Conservation (phyloP, 2,329 filamentous ascomycete genomes). For the Fusarium palustre region DNA sequence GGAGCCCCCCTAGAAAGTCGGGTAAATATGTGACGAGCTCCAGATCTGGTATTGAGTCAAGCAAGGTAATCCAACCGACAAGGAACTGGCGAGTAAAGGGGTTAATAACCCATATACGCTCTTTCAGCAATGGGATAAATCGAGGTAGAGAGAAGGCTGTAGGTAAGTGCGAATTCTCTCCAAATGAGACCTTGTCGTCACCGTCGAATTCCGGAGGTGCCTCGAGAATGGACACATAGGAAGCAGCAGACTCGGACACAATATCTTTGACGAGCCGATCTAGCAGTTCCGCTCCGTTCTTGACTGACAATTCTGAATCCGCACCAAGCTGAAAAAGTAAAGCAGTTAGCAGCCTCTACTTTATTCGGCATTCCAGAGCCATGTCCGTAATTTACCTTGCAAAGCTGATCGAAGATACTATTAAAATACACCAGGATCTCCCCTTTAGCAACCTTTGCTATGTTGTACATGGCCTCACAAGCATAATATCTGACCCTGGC, state of each 20-base stretch:
- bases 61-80: slow-evolving; percentile 92
- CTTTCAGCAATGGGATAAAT: slow-evolving; percentile 93
- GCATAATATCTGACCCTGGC: slow-evolving; percentile 97
- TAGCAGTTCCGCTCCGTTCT: slow-evolving; percentile 95
- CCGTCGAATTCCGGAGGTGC: slow-evolving; percentile 59
- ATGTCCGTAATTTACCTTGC: slow-evolving; percentile 73
- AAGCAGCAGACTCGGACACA: slow-evolving; percentile 92
- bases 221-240: slow-evolving; percentile 91
- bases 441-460: slow-evolving; percentile 98
- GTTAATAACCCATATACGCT: slow-evolving; percentile 93
- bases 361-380: neutral
- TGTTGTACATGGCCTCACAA: slow-evolving; percentile 99
- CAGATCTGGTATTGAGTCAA: slow-evolving; percentile 96
- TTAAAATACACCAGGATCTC: slow-evolving; percentile 98
- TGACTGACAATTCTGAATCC: slow-evolving; percentile 95
- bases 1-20: slow-evolving; percentile 87
- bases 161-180: slow-evolving; percentile 67
- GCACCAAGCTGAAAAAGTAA: slow-evolving; percentile 77
- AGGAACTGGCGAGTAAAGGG: slow-evolving; percentile 95
- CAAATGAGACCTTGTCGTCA: slow-evolving; percentile 60
- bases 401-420: slow-evolving; percentile 95
- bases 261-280: slow-evolving; percentile 97
- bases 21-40: slow-evolving; percentile 94
- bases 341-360: neutral
- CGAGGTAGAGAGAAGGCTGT: slow-evolving; percentile 91